Conservation (phyloP, 75 land plant species). For the Cryptomeria japonica region DNA sequence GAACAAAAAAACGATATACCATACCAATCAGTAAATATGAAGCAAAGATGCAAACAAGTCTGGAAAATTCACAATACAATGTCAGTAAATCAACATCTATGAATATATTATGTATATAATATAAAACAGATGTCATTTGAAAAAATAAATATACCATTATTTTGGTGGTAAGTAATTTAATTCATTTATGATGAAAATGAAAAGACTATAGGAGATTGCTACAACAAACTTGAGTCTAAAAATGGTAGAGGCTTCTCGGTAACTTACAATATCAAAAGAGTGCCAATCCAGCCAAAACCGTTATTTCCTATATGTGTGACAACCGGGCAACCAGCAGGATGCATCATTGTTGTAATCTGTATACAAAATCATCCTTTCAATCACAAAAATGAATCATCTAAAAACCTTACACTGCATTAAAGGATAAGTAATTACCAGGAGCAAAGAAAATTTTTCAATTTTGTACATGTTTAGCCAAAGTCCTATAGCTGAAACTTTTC, state of each 20-base stretch:
- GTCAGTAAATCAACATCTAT: not conserved
- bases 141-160: not conserved
- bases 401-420: not conserved
- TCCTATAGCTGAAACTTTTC: not conserved
- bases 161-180: not conserved
- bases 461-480: not conserved
- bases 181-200: not conserved
- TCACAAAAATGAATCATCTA: not conserved
- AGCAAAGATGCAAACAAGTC: slow-evolving; percentile 54
- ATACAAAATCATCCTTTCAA: slow-evolving; percentile 9
- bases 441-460: not conserved
- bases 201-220: not conserved
- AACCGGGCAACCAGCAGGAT: slow-evolving; percentile 84
- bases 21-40: slow-evolving; percentile 62
- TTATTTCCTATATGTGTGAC: slow-evolving; percentile 31
- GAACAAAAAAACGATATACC: slow-evolving; percentile 54
- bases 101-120: not conserved
- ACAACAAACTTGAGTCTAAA: slow-evolving; percentile 8
- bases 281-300: slow-evolving; percentile 81
- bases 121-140: not conserved
- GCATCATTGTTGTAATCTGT: slow-evolving; percentile 58
- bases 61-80: slow-evolving; percentile 23
- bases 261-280: slow-evolving; percentile 54
- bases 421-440: not conserved
- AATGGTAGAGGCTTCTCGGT: not conserved